Conservation (phyloP, 2,329 filamentous ascomycete genomes). For the Rosellinia necatrix region DNA sequence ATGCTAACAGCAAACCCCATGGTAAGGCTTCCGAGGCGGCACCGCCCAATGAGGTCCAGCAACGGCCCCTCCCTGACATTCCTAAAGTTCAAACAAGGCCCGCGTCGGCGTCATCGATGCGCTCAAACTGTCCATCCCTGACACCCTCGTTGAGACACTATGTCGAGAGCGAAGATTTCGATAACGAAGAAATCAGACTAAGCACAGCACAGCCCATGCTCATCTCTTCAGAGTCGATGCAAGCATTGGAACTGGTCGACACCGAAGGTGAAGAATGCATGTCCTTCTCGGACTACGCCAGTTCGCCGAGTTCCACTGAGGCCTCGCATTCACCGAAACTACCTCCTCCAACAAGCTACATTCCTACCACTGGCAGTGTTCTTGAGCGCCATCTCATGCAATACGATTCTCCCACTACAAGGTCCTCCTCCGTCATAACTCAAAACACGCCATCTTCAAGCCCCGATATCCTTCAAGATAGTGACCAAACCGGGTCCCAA, state of each 20-base stretch:
- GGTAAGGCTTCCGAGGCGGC: constrained; percentile 6
- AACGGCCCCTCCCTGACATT: constrained; percentile 39
- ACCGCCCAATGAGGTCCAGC: constrained; percentile 19
- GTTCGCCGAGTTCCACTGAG: constrained; percentile 34
- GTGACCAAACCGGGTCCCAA: constrained; percentile 6
- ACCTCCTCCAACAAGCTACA: constrained; percentile 38
- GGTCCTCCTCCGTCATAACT: constrained; percentile 25
- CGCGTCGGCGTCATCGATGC: constrained; percentile 36
- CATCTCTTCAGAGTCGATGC: constrained; percentile 37
- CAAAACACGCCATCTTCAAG: constrained; percentile 20
- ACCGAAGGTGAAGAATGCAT: constrained; percentile 25
- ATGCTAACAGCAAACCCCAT: neutral
- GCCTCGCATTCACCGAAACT: constrained; percentile 32
- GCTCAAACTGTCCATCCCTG: constrained; percentile 40
- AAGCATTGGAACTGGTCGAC: constrained; percentile 32
- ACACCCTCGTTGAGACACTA: constrained; percentile 41
- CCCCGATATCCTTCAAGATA: constrained; percentile 16
- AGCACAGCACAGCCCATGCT: constrained; percentile 37
- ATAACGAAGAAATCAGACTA: constrained; percentile 38
- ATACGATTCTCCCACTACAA: constrained; percentile 32
- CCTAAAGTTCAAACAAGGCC: constrained; percentile 32
- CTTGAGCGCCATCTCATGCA: constrained; percentile 39
- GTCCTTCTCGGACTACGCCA: constrained; percentile 39
- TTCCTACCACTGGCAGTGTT: constrained; percentile 40
- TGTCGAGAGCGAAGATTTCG: constrained; percentile 41